phyloP scores from a whole-genome alignment of 164 flowering plant genomes.

The Aristolochia californica region DNA sequence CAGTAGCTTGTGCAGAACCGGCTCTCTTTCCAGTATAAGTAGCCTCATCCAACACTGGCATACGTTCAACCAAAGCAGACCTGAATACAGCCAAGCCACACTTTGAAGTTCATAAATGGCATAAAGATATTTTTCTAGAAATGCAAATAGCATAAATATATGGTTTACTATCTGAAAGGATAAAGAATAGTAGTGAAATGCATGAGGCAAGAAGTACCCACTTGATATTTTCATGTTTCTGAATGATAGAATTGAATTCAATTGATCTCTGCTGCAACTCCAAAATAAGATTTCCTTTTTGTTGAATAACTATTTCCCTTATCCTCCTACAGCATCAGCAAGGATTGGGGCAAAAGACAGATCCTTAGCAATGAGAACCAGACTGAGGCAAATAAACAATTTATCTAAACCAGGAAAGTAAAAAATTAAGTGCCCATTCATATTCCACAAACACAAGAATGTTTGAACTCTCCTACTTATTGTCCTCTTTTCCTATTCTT shows the following conservation, averaged over 20 bases:
- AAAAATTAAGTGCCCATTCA: too few relatives aligned
- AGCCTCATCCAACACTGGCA: constrained; percentile 98
- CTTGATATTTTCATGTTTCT: constrained; percentile 89
- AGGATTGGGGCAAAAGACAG: neutral
- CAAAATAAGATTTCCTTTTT: constrained; percentile 77
- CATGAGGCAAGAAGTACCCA: constrained; percentile 10
- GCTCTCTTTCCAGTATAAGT: constrained; percentile 66
- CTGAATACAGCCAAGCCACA: constrained; percentile 26
- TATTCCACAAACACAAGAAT: too few relatives aligned
- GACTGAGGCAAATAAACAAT: too few relatives aligned
- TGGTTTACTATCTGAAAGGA: too few relatives aligned
- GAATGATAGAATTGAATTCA: constrained; percentile 75
- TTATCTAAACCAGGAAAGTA: too few relatives aligned
- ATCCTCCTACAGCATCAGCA: constrained; percentile 51
- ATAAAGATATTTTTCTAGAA: neutral
- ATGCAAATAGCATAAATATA: neutral
- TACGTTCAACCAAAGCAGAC: constrained; percentile 75
- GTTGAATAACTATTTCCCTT: constrained; percentile 43
- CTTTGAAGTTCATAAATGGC: neutral
- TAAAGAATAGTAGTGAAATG: neutral
- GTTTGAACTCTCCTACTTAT: too few relatives aligned
- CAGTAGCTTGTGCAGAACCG: constrained; percentile 52
- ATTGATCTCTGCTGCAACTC: constrained; percentile 96
- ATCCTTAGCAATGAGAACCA: too few relatives aligned
- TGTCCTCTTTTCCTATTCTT: too few relatives aligned